Conservation (phyloP, 306 rosid genomes). For the Prunus davidiana region DNA sequence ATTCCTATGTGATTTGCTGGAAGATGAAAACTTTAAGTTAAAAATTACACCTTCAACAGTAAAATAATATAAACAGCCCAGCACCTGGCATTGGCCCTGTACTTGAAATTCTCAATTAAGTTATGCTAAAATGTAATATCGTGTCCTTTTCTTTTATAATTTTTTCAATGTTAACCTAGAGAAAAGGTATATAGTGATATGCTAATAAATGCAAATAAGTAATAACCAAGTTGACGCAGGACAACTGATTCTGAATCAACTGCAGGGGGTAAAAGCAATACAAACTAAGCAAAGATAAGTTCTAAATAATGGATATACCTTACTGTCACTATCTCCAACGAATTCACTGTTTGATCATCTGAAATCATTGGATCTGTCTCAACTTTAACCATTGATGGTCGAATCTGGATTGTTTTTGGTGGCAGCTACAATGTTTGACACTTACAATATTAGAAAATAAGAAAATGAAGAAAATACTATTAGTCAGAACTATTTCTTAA, state of each 20-base stretch:
- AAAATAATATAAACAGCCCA: constrained; percentile 11
- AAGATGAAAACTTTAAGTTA: constrained; percentile 27
- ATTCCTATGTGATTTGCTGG: constrained; percentile 54
- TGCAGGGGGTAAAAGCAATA: neutral
- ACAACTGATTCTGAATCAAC: neutral
- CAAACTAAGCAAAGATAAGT: neutral
- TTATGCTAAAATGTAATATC: no score
- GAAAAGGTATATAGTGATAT: neutral
- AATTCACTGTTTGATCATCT: constrained; percentile 38
- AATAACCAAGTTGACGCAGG: neutral
- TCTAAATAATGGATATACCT: constrained; percentile 46
- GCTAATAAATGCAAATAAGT: neutral
- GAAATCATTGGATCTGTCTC: constrained; percentile 24
- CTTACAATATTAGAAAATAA: neutral
- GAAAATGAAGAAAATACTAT: neutral
- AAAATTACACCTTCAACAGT: constrained; percentile 6
- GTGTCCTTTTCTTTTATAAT: neutral
- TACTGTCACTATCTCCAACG: constrained; percentile 69
- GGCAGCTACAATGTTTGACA: constrained; percentile 53
- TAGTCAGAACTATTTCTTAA: neutral
- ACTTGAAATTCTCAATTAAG: neutral
- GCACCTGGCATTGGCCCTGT: neutral
- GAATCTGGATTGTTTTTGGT: constrained; percentile 56
- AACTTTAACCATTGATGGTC: constrained; percentile 75
- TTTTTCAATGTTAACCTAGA: neutral